Evolutionary conservation across 2,329 filamentous ascomycete genomes (phyloP), one percentile per base, ranked within the genome.

Genomic region (Phialocephala sp.): DNA sequence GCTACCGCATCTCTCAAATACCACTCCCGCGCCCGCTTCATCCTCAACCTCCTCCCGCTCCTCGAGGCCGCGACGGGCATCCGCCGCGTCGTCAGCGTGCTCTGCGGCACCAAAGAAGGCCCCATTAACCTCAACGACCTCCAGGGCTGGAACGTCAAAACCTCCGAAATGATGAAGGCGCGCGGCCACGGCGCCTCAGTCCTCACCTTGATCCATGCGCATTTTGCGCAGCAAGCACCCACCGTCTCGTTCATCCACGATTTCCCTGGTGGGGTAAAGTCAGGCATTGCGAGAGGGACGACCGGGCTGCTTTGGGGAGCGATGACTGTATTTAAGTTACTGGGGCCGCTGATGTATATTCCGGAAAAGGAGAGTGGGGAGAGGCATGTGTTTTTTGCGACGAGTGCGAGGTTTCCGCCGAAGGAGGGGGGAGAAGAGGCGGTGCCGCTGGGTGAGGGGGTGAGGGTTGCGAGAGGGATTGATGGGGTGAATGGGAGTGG

Each of bases 1-100:
- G 76, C 80, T 22, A 78, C 81, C 37, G 79, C 81, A 24, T 78
- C 82, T 5, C 77, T 89, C 12, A 78, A 78, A 9, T 84, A 84
- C 75, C 88, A 89, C 75, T 79, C 83, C 1, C 86, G 87, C 15
- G 78, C 84, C 60, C 84, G 84, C 47, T 84, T 89, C 71, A 79
- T 83, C 15, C 63, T 79, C 59, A 85, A 87, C 60, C 80, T 90
- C 0, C 80, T 89, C 14, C 87, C 87, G 0, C 79, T 84, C 0
- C 77, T 90, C 1, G 57, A 64, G 39, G 80, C 83, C 0, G 68
- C 78, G 0, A 66, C 75, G 1, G 74, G 85, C 8, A 67, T 70
- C 18, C 80, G 82, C 0, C 83, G 86, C 11, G 83, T 88, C 20
- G 80, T 88, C 43, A 82, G 77, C 20, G 65, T 73, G 6, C 64